Base-by-base conservation (phyloP, 208 protist species). In the Vickermania spadyakhi region DNA sequence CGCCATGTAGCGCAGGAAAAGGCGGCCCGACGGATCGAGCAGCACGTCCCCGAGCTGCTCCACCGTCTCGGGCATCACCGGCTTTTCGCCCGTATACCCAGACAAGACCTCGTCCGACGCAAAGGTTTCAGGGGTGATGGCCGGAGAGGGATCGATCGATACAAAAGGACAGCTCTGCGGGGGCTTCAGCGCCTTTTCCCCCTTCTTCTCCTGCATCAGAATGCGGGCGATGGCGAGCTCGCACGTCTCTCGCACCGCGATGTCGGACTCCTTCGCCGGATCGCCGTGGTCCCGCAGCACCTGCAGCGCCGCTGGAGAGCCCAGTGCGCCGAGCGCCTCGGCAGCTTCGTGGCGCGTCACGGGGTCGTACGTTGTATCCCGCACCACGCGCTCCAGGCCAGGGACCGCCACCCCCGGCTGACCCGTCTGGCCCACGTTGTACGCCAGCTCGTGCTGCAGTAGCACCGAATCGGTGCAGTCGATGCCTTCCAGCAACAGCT, bases 361-460 rank as follows among this genome's bases (percentile, higher is more conserved):
- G 13, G 72, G 65, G 64, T 98, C 81, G 86, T 99, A 96, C 27
- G 61, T 63, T 0, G 1, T 0, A 55, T 62, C 61, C 13, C 63
- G 65, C 1, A 99, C 63, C 18, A 98, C 75, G 14, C 69, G 55
- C 41, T 75, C 70, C 36, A 99, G 79, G 25, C 73, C 56, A 3
- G 76, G 77, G n/a, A 98, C 64, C 11, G 11, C 36, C 4, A 91
- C 91, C 41, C 72, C 62, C 45, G 60, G 59, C 54, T 87, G 56
- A 21, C 91, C 79, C 74, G 96, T 97, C 86, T 99, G 98, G 0
- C 98, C 98, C 13, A 98, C 69, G 61, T 91, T 94, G 82, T 98
- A 99, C n/a, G 86, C 92, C 31, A 98, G 63, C 72, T 99, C 98
- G 73, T 99, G 98, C 69, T 97, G 92, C 14, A 99, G 77, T 31